phyloP scores from a whole-genome alignment of 75 land plant species.

The Selaginella tamariscina region DNA sequence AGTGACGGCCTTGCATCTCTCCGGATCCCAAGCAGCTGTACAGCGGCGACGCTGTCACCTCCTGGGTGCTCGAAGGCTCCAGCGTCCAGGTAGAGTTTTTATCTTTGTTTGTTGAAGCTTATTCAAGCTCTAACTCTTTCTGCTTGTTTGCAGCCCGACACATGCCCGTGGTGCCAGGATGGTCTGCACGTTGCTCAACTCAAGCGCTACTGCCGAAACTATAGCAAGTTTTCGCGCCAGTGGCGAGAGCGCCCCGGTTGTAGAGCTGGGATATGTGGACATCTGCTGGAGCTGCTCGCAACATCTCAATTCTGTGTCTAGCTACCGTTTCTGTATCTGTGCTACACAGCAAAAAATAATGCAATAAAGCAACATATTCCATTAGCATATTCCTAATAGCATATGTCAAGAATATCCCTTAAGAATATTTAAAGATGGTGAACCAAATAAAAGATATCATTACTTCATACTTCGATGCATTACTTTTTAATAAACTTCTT shows the following conservation, averaged over 20 bases:
- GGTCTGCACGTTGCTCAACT: neutral
- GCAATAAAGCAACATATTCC: no score
- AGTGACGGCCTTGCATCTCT: conserved; percentile 67
- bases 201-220: conserved; percentile 3
- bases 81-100: conserved; percentile 18
- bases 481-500: no score
- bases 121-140: neutral
- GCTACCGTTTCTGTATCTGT: no score
- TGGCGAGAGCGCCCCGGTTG: conserved; percentile 1
- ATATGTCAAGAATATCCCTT: no score
- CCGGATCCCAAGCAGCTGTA: conserved; percentile 77
- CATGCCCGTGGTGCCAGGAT: conserved; percentile 22
- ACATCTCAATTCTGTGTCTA: no score
- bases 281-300: no score
- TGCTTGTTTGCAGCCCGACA: conserved; percentile 20
- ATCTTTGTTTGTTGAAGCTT: neutral
- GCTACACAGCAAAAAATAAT: no score
- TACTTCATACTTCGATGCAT: no score
- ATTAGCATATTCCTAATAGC: no score
- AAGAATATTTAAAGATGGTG: no score
- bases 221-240: neutral
- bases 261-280: no score
- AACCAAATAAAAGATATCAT: no score
- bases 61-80: conserved; percentile 48
- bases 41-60: conserved; percentile 81